Base-by-base conservation (phyloP, 805 yeast genomes). In the Wickerhamomyces bisporus region DNA sequence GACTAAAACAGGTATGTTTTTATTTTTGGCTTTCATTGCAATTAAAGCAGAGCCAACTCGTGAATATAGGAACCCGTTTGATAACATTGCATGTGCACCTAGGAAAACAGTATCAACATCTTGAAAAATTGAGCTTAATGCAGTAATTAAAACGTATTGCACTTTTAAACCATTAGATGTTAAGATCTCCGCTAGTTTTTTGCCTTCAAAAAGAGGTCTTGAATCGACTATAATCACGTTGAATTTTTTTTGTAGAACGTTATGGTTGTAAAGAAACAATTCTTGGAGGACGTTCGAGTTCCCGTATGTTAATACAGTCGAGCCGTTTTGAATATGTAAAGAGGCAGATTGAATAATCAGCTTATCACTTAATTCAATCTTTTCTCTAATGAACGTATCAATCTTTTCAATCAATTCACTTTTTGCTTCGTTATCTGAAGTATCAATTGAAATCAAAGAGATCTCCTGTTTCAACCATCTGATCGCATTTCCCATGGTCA, bases 401-500 rank as follows among this genome's bases (percentile, higher is more conserved):
- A 93, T 89, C 46, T 76, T 74, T 34, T 71, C 79, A 41, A 76
- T 62, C 40, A 93, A 68, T 26, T 70, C 64, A 12, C 57, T 61
- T 55, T 86, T 88, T 20, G 96, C 95, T 24, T 72, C 73, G 14
- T 47, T 42, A 40, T 66, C 71, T 3, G 65, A 54, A 23, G 77
- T 67, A 45, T 85, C 94, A 39, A 89, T 79, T 41, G 88, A 80
- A 34, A 91, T 77, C 30, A 75, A 71, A 1, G 96, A 79, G 39
- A 93, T 91, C 58, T 86, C 91, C 65, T 91, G 98, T 56, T 93
- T 93, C 46, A 93, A 71, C 96, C 97, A 89, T 52, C 98, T 77
- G 48, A 93, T 93, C 3, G 97, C 91, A 65, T 89, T 93, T 38
- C 98, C 98, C 98, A 93, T 93, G 1, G 96, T 76, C 3, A 89